These are phyloP conservation scores for Arctium lappa DNA, from an alignment of 129 eudicot genomes.

Conservation along the genomic window DNA sequence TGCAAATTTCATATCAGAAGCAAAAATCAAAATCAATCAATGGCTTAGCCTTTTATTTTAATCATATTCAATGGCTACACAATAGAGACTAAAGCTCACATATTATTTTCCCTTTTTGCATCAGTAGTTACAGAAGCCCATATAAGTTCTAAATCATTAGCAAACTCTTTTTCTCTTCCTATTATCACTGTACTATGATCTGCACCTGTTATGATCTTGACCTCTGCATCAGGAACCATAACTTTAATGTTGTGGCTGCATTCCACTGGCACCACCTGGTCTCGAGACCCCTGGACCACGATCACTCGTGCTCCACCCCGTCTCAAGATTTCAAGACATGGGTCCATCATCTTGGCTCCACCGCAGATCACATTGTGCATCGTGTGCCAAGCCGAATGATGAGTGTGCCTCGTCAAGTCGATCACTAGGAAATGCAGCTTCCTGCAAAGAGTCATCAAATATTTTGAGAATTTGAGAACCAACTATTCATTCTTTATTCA, in stretches of 20 bases:
- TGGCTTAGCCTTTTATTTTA: background rate
- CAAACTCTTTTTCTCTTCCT: constrained; percentile 54
- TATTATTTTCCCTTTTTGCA: background rate
- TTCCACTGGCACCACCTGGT: constrained; percentile 67
- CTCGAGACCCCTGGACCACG: constrained; percentile 63
- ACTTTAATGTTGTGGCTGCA: constrained; percentile 63
- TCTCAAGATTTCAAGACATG: constrained; percentile 48
- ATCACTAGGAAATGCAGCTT: constrained; percentile 42
- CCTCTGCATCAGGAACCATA: constrained; percentile 54
- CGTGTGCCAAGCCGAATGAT: constrained; percentile 97
- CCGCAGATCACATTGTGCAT: constrained; percentile 92
- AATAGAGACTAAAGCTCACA: background rate
- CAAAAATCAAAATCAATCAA: background rate
- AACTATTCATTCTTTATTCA: background rate
- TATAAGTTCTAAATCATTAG: constrained; percentile 40
- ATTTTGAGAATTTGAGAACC: background rate
- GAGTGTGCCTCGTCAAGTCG: constrained; percentile 69
- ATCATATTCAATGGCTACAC: background rate
- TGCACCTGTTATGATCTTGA: constrained; percentile 42
- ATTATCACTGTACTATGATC: constrained; percentile 56
- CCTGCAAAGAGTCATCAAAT: constrained; percentile 27
- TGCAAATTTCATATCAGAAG: background rate
- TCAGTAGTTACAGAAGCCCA: constrained; percentile 46
- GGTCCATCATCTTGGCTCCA: constrained; percentile 59
- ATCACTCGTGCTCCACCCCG: constrained; percentile 27